A percentile compares a stretch with the other conserved stretches of the same genome.
These are phyloP conservation scores for Macadamia integrifolia DNA, from an alignment of 164 flowering plant genomes.

Conservation along the genomic window DNA sequence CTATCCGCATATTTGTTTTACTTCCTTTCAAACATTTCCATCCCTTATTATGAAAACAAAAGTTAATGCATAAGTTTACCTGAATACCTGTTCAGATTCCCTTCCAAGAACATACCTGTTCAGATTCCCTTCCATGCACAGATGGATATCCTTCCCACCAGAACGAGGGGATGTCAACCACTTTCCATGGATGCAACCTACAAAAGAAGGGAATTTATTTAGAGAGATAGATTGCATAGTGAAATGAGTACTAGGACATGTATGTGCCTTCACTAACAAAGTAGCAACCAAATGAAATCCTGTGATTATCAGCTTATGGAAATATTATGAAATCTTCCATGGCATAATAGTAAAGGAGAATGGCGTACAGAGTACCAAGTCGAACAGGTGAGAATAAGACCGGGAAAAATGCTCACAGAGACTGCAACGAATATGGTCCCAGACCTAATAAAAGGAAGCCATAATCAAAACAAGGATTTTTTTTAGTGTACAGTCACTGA, in stretches of 20 bases:
- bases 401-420: conserved; percentile 57
- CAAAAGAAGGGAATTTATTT: neutral
- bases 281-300: neutral
- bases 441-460: conserved; percentile 34
- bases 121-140: conserved; percentile 25
- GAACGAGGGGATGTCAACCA: conserved; percentile 21
- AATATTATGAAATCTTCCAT: neutral
- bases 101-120: conserved; percentile 37
- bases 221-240: neutral
- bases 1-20: too few species aligned
- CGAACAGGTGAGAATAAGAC: conserved; percentile 39
- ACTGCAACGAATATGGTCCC: conserved; percentile 33
- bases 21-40: too few species aligned
- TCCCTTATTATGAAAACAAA: too few species aligned
- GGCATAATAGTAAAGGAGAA: neutral
- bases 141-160: conserved; percentile 20
- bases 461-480: neutral
- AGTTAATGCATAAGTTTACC: too few species aligned
- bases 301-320: neutral
- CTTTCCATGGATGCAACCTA: conserved; percentile 50
- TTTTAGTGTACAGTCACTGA: neutral
- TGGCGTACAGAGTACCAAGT: conserved; percentile 47
- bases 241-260: neutral
- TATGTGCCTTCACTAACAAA: neutral
- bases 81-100: neutral